phyloP scores from a whole-genome alignment of 192 early-diverging fungal genomes.

The Linnemannia hyalina region DNA sequence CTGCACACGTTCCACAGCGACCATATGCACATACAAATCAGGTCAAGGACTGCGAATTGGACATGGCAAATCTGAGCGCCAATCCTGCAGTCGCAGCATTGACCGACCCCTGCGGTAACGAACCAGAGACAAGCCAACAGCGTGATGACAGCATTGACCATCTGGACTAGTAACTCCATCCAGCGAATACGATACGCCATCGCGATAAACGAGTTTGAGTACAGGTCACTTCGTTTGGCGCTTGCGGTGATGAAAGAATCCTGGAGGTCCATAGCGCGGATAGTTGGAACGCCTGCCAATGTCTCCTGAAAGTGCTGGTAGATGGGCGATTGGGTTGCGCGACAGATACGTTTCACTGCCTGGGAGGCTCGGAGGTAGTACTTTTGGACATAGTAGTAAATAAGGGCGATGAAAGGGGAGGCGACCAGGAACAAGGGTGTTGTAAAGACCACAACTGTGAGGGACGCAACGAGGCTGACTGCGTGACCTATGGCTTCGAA shows the following conservation, averaged over 20 bases:
- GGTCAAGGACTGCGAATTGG: conserved; percentile 82
- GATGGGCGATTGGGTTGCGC: conserved; percentile 75
- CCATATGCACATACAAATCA: conserved; percentile 72
- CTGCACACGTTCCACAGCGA: conserved; percentile 42
- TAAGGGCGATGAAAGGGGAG: conserved; percentile 26
- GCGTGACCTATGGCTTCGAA: conserved; percentile 25
- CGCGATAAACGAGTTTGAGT: conserved; percentile 24
- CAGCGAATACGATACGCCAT: conserved; percentile 21
- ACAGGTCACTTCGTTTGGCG: conserved; percentile 11
- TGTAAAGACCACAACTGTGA: conserved; percentile 8
- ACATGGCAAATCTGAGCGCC: conserved; percentile 75
- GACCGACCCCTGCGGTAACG: conserved; percentile 63
- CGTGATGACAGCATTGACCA: conserved; percentile 42
- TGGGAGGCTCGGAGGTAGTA: conserved; percentile 72
- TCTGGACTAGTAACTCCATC: conserved; percentile 22
- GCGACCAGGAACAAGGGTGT: conserved; percentile 23
- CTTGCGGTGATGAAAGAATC: conserved; percentile 72
- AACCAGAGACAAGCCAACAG: conserved; percentile 25
- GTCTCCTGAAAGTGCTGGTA: conserved; percentile 71
- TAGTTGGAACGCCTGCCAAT: conserved; percentile 62
- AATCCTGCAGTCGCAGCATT: conserved; percentile 81
- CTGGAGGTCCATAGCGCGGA: conserved; percentile 59
- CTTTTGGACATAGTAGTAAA: conserved; percentile 45
- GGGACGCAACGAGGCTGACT: conserved; percentile 22
- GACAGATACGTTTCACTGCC: conserved; percentile 78